Conservation (phyloP, 1,284 basidiomycete species). For the Boletellus deceptivus region DNA sequence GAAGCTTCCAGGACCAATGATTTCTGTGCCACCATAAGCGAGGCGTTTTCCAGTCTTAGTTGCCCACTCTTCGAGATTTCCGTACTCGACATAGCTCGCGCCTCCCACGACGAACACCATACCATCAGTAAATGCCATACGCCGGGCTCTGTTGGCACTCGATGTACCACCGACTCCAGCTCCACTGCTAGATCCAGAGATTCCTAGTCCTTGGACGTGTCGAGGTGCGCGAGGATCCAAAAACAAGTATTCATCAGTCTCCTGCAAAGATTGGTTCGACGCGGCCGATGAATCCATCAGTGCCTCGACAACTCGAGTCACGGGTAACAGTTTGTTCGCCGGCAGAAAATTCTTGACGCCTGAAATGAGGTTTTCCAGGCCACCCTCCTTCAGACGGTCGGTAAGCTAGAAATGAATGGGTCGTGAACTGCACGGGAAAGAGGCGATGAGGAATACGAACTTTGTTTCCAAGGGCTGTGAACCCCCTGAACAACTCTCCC, state of each 20-base stretch:
- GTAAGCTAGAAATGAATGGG: slow-evolving; percentile 59
- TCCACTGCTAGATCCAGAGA: slow-evolving; percentile 48
- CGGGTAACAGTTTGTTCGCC: slow-evolving; percentile 88
- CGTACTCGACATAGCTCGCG: slow-evolving; percentile 96
- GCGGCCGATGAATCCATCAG: slow-evolving; percentile 95
- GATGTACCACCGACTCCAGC: slow-evolving; percentile 37
- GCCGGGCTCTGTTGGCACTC: slow-evolving; percentile 50
- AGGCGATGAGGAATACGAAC: slow-evolving; percentile 45
- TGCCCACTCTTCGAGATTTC: slow-evolving; percentile 93
- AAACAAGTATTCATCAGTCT: slow-evolving; percentile 95
- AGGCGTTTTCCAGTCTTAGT: slow-evolving; percentile 77
- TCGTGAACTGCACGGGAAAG: slow-evolving; percentile 8
- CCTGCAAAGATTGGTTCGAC: slow-evolving; percentile 88
- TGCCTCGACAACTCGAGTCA: slow-evolving; percentile 92
- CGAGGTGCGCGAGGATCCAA: slow-evolving; percentile 86
- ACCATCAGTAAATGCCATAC: slow-evolving; percentile 87
- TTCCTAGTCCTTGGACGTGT: slow-evolving; percentile 51
- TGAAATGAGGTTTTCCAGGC: slow-evolving; percentile 92
- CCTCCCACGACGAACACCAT: slow-evolving; percentile 97
- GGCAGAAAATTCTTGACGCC: slow-evolving; percentile 99
- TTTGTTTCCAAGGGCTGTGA: slow-evolving; percentile 88
- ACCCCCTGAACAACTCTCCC: slow-evolving; percentile 85
- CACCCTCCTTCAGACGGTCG: slow-evolving; percentile 91
- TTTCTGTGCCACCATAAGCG: slow-evolving; percentile 96
- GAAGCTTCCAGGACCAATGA: slow-evolving; percentile 87